These are phyloP conservation scores for Lyophyllum shimeji DNA, from an alignment of 768 basidiomycete genomes.

Conservation along the genomic window DNA sequence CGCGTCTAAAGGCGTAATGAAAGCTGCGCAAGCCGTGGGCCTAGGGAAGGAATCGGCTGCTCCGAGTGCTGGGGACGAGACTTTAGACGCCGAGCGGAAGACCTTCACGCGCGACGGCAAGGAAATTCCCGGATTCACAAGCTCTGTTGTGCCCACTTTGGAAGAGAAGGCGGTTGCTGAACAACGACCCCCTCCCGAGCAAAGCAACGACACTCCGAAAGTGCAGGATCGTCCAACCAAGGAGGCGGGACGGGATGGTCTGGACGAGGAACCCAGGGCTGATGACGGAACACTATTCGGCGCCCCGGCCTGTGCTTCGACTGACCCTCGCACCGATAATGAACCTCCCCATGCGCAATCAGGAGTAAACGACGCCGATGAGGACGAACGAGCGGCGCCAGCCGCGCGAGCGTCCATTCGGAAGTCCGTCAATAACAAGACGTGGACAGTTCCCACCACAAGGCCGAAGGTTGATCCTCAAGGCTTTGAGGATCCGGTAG, in stretches of 20 bases:
- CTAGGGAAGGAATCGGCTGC: slow-evolving; percentile 38
- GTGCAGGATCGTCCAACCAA: slow-evolving; percentile 5
- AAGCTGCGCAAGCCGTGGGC: slow-evolving; percentile 42
- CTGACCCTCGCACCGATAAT: slow-evolving; percentile 38
- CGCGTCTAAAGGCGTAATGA: slow-evolving; percentile 31
- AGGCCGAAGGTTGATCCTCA: slow-evolving; percentile 74
- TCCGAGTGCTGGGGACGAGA: slow-evolving; percentile 39
- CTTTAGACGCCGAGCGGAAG: slow-evolving; percentile 48
- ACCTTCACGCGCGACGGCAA: slow-evolving; percentile 52
- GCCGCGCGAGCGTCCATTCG: slow-evolving; percentile 50
- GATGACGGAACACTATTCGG: slow-evolving; percentile 49
- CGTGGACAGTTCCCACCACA: slow-evolving; percentile 63
- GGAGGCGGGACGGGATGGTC: slow-evolving; percentile 5
- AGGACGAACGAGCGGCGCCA: slow-evolving; percentile 50
- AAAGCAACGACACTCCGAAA: slow-evolving; percentile 13
- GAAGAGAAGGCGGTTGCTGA: slow-evolving; percentile 68
- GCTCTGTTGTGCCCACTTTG: slow-evolving; percentile 62
- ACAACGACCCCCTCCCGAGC: slow-evolving; percentile 34
- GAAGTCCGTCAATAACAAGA: slow-evolving; percentile 51
- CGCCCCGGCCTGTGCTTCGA: slow-evolving; percentile 53
- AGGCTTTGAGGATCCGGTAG: slow-evolving; percentile 87
- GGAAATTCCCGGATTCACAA: slow-evolving; percentile 55
- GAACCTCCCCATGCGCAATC: slow-evolving; percentile 47
- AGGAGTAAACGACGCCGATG: slow-evolving; percentile 41
- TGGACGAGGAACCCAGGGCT: slow-evolving; percentile 22